Evolutionary conservation across 2,329 filamentous ascomycete genomes (phyloP).

Genomic region (Beauveria sp.): DNA sequence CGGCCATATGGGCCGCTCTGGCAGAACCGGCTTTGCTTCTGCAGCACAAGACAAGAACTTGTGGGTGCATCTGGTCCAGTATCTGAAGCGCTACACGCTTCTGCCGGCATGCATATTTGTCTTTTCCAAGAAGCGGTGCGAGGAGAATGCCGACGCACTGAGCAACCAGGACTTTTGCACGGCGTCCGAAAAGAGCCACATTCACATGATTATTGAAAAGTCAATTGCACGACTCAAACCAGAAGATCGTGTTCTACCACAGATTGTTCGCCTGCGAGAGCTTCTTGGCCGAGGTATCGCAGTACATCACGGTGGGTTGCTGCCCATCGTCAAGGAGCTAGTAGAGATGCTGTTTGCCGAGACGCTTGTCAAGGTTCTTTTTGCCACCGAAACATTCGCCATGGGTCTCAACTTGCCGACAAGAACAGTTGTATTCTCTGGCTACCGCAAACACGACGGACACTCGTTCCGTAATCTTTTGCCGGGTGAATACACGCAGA

Average conservation of each 20-base stretch:
- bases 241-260: slow-evolving; percentile 83
- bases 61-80: slow-evolving; percentile 93
- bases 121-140: slow-evolving; percentile 95
- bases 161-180: slow-evolving; percentile 95
- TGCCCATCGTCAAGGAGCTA: slow-evolving; percentile 96
- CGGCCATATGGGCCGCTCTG: slow-evolving; percentile 85
- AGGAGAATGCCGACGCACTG: slow-evolving; percentile 92
- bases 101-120: slow-evolving; percentile 95
- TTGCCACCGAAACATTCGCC: slow-evolving; percentile 96
- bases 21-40: slow-evolving; percentile 76
- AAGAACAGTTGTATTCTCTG: slow-evolving; percentile 93
- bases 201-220: slow-evolving; percentile 96
- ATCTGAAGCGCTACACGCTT: slow-evolving; percentile 76
- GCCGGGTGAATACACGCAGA: slow-evolving; percentile 96
- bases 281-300: slow-evolving; percentile 83
- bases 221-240: slow-evolving; percentile 85
- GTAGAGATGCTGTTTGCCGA: slow-evolving; percentile 95
- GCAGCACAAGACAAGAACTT: slow-evolving; percentile 92
- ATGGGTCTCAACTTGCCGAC: slow-evolving; percentile 97
- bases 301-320: slow-evolving; percentile 87
- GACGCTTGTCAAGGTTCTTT: slow-evolving; percentile 91
- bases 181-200: slow-evolving; percentile 87
- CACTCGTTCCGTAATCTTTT: slow-evolving; percentile 84
- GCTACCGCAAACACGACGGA: slow-evolving; percentile 93
- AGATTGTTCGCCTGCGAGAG: slow-evolving; percentile 82